These are phyloP conservation scores for Prunus kanzakura DNA, from an alignment of 306 rosid genomes.

Conservation along the genomic window DNA sequence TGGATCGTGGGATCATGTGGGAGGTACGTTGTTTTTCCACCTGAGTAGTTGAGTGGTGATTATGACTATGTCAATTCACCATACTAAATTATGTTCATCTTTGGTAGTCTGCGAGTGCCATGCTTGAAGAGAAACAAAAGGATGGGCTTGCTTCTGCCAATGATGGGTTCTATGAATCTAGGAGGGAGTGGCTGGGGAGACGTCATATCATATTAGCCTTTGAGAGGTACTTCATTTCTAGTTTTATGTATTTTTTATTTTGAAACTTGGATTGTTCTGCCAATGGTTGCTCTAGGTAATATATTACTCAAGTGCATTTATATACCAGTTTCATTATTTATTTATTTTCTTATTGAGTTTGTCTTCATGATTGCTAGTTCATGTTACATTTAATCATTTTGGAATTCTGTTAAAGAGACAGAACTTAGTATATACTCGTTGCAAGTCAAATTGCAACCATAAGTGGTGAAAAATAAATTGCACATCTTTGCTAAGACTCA, in stretches of 20 bases:
- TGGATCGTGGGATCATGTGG: conserved; percentile 96
- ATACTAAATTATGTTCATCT: conserved; percentile 18
- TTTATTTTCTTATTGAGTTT: not conserved
- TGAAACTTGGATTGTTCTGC: not conserved
- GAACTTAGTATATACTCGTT: not conserved
- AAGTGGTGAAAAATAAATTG: too few relatives aligned
- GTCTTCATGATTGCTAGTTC: not conserved
- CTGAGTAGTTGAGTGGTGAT: conserved; percentile 14
- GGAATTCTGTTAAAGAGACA: not conserved
- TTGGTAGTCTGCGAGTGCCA: conserved; percentile 64
- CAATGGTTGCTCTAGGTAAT: not conserved
- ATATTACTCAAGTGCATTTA: not conserved
- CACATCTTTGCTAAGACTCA: too few relatives aligned
- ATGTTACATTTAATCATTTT: not conserved
- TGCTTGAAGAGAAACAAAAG: conserved; percentile 83
- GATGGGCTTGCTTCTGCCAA: conserved; percentile 76
- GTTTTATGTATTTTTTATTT: conserved; percentile 11
- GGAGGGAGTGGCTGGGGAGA: conserved; percentile 92
- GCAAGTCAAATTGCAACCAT: too few relatives aligned
- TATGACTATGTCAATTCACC: conserved; percentile 9
- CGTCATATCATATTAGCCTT: conserved; percentile 86
- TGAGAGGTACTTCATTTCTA: conserved; percentile 58
- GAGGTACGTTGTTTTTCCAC: conserved; percentile 55
- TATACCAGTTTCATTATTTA: not conserved
- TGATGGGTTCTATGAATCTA: conserved; percentile 97